Base-by-base conservation (phyloP, 2,329 filamentous ascomycete species). In the Curvularia eragrostidis region DNA sequence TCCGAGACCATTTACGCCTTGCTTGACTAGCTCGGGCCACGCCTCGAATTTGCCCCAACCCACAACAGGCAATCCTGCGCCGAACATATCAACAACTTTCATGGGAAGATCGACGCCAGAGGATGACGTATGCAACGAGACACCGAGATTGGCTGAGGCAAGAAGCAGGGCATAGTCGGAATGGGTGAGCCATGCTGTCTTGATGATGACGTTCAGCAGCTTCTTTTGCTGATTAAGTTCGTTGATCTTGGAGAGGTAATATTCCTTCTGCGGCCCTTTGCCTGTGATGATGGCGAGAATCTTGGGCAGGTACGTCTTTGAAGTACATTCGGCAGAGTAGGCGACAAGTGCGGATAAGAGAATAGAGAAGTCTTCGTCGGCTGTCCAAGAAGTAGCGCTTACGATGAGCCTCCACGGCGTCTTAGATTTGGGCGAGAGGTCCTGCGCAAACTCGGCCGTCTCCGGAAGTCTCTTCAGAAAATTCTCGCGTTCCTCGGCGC, bases 71-170 rank as follows among this genome's bases (percentile, higher is more conserved):
- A 99, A 80, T 0, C 94, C 95, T 0, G 93, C 90, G 2, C 95
- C 95, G 75, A 99, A 98, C 93, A 99, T 97, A 75, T 99, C 95
- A 13, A 99, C 93, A 1, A 99, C 93, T 79, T 99, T 99, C 95
- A 99, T 99, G 0, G 95, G 95, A 19, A 99, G 81, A 77, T 99
- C 95, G 0, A 99, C 93, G 1, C 95, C 95, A 2, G 92, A 97
- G 65, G 91, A 96, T 13, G 93, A 97, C 64, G 87, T 97, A 79
- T 99, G 95, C 24, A 99, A 81, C 55, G 91, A 96, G 23, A 99
- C 87, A 9, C 95, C 95, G 0, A 99, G 81, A 69, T 97, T 94
- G 3, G 95, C 93, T 43, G 89, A 89, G 10, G 89, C 91, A 28
- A 99, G 86, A 3, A 99, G 83, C 0, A 82, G 83, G 0, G 95